Base-by-base conservation (phyloP, 164 flowering plant species). In the Akebia trifoliata region DNA sequence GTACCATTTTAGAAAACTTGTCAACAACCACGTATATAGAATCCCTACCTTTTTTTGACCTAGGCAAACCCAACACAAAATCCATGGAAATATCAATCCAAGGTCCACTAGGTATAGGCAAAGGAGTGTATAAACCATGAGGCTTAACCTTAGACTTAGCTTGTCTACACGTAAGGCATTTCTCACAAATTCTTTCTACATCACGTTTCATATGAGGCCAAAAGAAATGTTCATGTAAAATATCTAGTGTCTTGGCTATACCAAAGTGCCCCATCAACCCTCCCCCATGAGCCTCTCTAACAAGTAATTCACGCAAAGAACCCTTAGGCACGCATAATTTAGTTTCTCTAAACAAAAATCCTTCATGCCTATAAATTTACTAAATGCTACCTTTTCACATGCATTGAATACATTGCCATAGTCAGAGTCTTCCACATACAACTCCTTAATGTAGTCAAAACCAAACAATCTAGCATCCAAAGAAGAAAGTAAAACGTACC, bases 191-290 rank as follows among this genome's bases (percentile, higher is more conserved):
- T 2, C 22, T n/a, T 2, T 18, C 4, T 4, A 34, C 57, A 50
- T 50, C 54, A 10, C 24, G n/a, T 11, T 22, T 53, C 57, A 53
- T 53, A 7, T 22, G 8, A 53, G 57, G 57, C 43, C 43, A 53
- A 53, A 34, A 53, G 6, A 53, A 53, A 53, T 53, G 57, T 32
- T 24, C 43, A 53, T 34, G 29, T 4, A 53, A 36, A 36, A 53
- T 53, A 0, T 53, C 42, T 53, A 50, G n/a, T 6, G 37, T 32
- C 9, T 50, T 32, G 4, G 14, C 30, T 2, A 50, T 8, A 18
- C 54, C 37, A 50, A 50, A 31, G 10, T 30, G 37, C 24, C 38
- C 54, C 21, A 30, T 50, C 4, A 50, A 7, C 24, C 37, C 24
- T 12, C 54, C 2, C 38, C 54, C 28, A 25, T 17, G 7, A 37